Base-by-base conservation (phyloP, 2,329 filamentous ascomycete genomes). In the Xylariaceae sp. region DNA sequence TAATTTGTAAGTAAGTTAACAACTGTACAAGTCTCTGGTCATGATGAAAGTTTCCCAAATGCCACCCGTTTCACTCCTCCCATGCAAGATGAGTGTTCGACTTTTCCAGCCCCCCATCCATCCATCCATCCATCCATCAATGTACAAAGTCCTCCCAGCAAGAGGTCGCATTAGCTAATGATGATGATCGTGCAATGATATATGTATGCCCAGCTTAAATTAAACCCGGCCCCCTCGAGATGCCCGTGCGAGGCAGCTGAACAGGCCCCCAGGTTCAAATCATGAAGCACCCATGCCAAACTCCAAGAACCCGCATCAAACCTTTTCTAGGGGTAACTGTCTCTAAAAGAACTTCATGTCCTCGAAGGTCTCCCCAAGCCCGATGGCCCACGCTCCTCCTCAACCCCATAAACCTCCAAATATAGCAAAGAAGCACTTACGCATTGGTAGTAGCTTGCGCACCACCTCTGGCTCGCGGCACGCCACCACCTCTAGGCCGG, bases 401-500 rank as follows among this genome's bases (percentile, higher is more conserved):
- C 45, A 3, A 44, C 41, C 43, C 52, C 48, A 18, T 54, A 52
- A 26, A 59, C 19, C 47, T 20, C 23, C 23, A 26, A 26, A 26
- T 26, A 26, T 4, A n/a, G 10, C 49, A 46, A 5, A 20, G 20
- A 51, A 43, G 16, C 21, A 26, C 51, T 72, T 73, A 84, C 64
- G 79, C 81, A 63, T 82, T 84, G 65, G 81, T 78, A 47, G 75
- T 68, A 47, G 75, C 68, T 70, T 83, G 81, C 48, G 81, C 74
- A 60, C 78, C 82, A 61, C 89, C 87, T 64, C 89, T 83, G 58
- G 86, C 84, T 62, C 85, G 78, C 67, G 81, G 78, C 65, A 85
- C 85, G 41, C 57, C 57, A 54, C 85, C 84, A 61, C 90, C 88
- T 67, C 90, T 86, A 44, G 86, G 86, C 61, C 88, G 81, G 62